Evolutionary conservation across 2,329 filamentous ascomycete species (phyloP).

Genomic region (Bertia moriformis): DNA sequence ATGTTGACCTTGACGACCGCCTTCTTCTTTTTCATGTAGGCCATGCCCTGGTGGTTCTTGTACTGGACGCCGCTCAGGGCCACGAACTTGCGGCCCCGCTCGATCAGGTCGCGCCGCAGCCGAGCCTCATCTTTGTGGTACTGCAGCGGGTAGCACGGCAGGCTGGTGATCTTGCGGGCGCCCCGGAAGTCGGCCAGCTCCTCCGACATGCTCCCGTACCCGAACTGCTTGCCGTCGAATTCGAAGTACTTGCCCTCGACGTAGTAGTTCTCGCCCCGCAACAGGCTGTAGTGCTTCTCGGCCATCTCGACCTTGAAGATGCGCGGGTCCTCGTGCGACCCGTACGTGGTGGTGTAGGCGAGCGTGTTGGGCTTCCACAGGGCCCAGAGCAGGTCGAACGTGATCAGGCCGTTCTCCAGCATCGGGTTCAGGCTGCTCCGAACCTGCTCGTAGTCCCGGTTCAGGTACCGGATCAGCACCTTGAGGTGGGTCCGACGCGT

Average conservation of each 20-base stretch:
- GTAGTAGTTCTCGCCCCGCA: conserved; percentile 61
- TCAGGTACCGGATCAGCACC: conserved; percentile 61
- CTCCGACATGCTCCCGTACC: conserved; percentile 55
- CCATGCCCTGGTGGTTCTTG: conserved; percentile 68
- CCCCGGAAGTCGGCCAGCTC: conserved; percentile 67
- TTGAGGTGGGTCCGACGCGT: conserved; percentile 53
- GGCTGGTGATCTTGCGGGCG: conserved; percentile 65
- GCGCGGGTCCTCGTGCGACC: conserved; percentile 59
- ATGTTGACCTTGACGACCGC: conserved; percentile 66
- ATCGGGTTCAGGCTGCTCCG: conserved; percentile 73
- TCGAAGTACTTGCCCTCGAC: conserved; percentile 72
- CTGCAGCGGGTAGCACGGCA: conserved; percentile 62
- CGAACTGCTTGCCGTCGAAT: conserved; percentile 77
- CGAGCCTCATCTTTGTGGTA: conserved; percentile 62
- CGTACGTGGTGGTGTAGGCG: conserved; percentile 64
- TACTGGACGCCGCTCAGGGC: conserved; percentile 68
- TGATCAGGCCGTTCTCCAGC: conserved; percentile 69
- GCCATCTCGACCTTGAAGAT: conserved; percentile 71
- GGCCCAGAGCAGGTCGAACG: conserved; percentile 78
- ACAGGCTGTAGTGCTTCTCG: conserved; percentile 52
- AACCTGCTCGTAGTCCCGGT: conserved; percentile 63
- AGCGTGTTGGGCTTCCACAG: conserved; percentile 78
- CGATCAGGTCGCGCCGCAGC: conserved; percentile 53
- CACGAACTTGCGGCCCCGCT: conserved; percentile 75
- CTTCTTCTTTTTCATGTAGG: conserved; percentile 71